phyloP scores from a whole-genome alignment of 805 yeast genomes.

The Saturnispora sekii region DNA sequence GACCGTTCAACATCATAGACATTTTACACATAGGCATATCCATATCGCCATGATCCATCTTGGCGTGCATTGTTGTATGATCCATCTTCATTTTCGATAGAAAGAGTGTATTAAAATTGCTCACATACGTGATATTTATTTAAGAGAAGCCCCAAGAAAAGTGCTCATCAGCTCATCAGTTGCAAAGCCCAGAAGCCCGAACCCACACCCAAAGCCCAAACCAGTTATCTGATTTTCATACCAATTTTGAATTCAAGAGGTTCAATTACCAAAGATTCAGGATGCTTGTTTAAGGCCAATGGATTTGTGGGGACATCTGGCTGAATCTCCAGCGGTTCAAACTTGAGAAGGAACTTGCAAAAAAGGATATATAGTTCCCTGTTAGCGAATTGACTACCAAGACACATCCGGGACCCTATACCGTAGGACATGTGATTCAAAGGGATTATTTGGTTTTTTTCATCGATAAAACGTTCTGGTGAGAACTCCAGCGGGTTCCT shows the following conservation, averaged over 20 bases:
- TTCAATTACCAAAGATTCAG: constrained; percentile 54
- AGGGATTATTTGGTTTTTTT: constrained; percentile 12
- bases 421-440: constrained; percentile 51
- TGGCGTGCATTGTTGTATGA: constrained; percentile 1
- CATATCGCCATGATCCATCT: constrained; percentile 11
- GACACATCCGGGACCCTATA: constrained; percentile 62
- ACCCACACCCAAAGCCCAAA: no score
- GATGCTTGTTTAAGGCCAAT: constrained; percentile 38
- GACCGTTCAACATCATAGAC: constrained; percentile 35
- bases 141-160: neutral
- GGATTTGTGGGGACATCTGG: constrained; percentile 40
- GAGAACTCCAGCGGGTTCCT: constrained; percentile 35
- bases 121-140: neutral
- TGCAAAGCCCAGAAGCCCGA: no score
- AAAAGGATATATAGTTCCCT: constrained; percentile 54
- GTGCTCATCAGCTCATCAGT: neutral
- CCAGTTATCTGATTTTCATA: neutral
- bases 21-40: constrained; percentile 24
- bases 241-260: constrained; percentile 37
- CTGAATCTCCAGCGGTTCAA: constrained; percentile 8
- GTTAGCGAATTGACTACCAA: constrained; percentile 56
- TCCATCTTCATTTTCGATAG: constrained; percentile 2
- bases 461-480: constrained; percentile 44
- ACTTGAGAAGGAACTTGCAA: constrained; percentile 43
- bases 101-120: neutral